A percentile compares a stretch with the other conserved stretches of the same genome.
Evolutionary conservation across 768 basidiomycete genomes (phyloP).

Genomic region (Hygrocybe punicea): DNA sequence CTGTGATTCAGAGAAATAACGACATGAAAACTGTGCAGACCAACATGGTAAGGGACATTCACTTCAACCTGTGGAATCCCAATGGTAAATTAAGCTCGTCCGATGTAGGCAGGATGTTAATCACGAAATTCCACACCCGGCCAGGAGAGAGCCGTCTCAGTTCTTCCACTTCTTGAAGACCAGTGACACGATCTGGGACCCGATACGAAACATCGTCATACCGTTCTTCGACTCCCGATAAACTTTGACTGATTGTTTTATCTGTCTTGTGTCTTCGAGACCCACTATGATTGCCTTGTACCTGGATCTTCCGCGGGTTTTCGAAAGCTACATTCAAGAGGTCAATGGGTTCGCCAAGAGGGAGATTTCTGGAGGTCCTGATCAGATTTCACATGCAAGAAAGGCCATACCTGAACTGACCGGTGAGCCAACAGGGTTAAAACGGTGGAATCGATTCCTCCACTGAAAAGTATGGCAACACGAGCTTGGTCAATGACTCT

Average conservation of each 20-base stretch:
- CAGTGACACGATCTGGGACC: constrained; percentile 88
- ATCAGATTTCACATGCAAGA: constrained; percentile 3
- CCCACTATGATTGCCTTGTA: constrained; percentile 46
- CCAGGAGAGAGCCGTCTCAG: constrained; percentile 69
- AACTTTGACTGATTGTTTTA: constrained; percentile 9
- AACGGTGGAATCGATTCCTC: constrained; percentile 90
- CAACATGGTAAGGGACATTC: constrained; percentile 75
- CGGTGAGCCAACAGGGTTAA: constrained; percentile 76
- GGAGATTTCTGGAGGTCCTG: constrained; percentile 54
- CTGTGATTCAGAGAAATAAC: constrained; percentile 5
- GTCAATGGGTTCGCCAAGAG: constrained; percentile 79
- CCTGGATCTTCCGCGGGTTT: constrained; percentile 76
- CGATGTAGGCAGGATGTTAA: not conserved
- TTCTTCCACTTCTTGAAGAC: constrained; percentile 74
- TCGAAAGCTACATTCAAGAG: constrained; percentile 93
- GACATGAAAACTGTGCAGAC: constrained; percentile 3
- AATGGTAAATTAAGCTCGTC: constrained; percentile 9
- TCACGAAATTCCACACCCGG: constrained; percentile 87
- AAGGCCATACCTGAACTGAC: constrained; percentile 36
- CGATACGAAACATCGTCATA: constrained; percentile 44
- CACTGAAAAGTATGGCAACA: constrained; percentile 88
- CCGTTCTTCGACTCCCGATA: not conserved
- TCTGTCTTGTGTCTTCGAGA: constrained; percentile 40
- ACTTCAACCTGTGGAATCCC: constrained; percentile 65
- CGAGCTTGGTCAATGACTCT: constrained; percentile 42